Conservation (phyloP, 1,284 basidiomycete genomes). For the Porodaedalea pini region DNA sequence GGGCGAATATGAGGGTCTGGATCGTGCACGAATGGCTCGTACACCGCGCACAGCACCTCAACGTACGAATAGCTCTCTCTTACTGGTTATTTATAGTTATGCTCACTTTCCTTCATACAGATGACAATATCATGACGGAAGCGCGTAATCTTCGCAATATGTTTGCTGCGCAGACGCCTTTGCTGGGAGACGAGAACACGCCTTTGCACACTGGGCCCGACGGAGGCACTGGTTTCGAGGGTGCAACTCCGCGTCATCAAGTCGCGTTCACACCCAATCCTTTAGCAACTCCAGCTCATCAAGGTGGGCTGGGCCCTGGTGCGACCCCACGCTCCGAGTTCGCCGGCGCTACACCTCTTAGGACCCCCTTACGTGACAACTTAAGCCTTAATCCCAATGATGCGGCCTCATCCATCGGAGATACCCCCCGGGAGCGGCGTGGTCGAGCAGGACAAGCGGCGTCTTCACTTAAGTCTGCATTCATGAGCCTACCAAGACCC, state of each 20-base stretch:
- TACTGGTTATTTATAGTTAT: not conserved
- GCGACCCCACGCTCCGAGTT: slow-evolving; percentile 61
- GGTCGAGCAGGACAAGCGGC: slow-evolving; percentile 61
- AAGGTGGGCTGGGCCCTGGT: slow-evolving; percentile 45
- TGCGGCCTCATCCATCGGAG: slow-evolving; percentile 49
- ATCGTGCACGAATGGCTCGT: slow-evolving; percentile 84
- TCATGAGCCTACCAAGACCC: slow-evolving; percentile 83
- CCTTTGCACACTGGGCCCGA: slow-evolving; percentile 72
- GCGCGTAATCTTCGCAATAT: slow-evolving; percentile 94
- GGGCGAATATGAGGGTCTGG: slow-evolving; percentile 89
- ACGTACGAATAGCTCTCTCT: slow-evolving; percentile 51
- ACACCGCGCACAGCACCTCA: slow-evolving; percentile 91
- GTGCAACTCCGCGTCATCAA: slow-evolving; percentile 86
- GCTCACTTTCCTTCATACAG: slow-evolving; percentile 38
- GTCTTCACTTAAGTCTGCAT: slow-evolving; percentile 75
- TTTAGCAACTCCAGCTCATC: slow-evolving; percentile 76
- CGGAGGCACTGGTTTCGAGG: slow-evolving; percentile 85
- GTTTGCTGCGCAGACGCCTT: slow-evolving; percentile 88
- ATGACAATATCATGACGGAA: slow-evolving; percentile 92
- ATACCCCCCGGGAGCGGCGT: slow-evolving; percentile 76
- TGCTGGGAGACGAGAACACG: slow-evolving; percentile 96
- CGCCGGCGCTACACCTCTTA: slow-evolving; percentile 70
- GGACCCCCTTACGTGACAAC: slow-evolving; percentile 90
- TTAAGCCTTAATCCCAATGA: slow-evolving; percentile 82
- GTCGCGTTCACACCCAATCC: slow-evolving; percentile 94